Evolutionary conservation across 2,329 filamentous ascomycete genomes (phyloP).

Genomic region (Talaromyces sp.): DNA sequence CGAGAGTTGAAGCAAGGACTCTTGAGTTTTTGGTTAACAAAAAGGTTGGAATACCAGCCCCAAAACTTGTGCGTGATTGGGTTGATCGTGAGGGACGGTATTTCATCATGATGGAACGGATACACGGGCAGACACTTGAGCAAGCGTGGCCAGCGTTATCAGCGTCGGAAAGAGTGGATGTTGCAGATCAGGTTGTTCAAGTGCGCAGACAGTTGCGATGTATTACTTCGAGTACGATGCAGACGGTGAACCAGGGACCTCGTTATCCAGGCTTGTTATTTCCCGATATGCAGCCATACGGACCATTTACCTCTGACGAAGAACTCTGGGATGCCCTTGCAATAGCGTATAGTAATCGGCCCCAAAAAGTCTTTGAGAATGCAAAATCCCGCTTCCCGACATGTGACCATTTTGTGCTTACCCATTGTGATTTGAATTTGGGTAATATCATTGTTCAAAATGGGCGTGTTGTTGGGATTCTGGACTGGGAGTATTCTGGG

Average conservation of each 20-base stretch:
- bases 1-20: background rate
- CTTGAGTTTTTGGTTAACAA: slow-evolving; percentile 1
- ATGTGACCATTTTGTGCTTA: slow-evolving; percentile 19
- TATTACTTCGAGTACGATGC: background rate
- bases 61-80: slow-evolving; percentile 9
- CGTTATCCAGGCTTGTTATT: slow-evolving; percentile 15
- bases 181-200: slow-evolving; percentile 1
- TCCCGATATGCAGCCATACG: slow-evolving; percentile 7
- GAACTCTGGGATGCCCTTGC: slow-evolving; percentile 14
- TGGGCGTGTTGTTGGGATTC: slow-evolving; percentile 19
- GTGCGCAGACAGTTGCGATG: background rate
- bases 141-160: slow-evolving; percentile 16
- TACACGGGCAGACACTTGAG: slow-evolving; percentile 14
- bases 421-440: slow-evolving; percentile 22
- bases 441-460: slow-evolving; percentile 22
- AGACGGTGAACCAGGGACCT: background rate
- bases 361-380: slow-evolving; percentile 13
- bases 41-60: background rate
- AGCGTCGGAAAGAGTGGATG: too few relatives aligned
- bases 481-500: slow-evolving; percentile 27
- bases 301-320: slow-evolving; percentile 15
- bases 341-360: slow-evolving; percentile 9
- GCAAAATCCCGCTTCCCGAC: slow-evolving; percentile 15
- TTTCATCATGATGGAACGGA: slow-evolving; percentile 12
- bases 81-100: slow-evolving; percentile 12